These are phyloP conservation scores for Sporothrix phasma DNA, from an alignment of 2,329 filamentous ascomycete species.

Conservation along the genomic window DNA sequence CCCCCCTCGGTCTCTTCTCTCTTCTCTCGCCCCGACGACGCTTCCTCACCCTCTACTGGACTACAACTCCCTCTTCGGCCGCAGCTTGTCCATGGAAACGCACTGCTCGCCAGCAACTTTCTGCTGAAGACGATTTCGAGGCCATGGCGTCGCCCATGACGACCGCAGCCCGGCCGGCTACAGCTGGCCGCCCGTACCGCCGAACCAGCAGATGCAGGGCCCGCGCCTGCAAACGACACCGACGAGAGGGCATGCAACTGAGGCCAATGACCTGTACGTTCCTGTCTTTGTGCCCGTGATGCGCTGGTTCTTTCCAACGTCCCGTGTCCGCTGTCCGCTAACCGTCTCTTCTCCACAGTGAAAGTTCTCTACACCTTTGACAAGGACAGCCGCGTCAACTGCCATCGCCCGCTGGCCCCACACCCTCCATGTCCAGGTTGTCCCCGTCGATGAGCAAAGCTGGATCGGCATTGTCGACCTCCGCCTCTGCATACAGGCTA, in stretches of 20 bases:
- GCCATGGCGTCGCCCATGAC: slow-evolving; percentile 20
- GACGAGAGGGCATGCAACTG: slow-evolving; percentile 25
- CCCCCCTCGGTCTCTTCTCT: background rate
- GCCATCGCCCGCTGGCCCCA: slow-evolving; percentile 78
- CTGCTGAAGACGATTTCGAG: background rate
- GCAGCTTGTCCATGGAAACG: slow-evolving; percentile 5
- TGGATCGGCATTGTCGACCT: slow-evolving; percentile 84
- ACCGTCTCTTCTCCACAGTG: slow-evolving; percentile 44
- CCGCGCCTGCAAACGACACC: slow-evolving; percentile 12
- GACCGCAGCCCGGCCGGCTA: slow-evolving; percentile 12
- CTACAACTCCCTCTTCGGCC: background rate
- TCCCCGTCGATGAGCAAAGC: slow-evolving; percentile 67
- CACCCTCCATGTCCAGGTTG: slow-evolving; percentile 66
- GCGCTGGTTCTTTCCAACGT: background rate
- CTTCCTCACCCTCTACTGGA: background rate
- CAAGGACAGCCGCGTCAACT: slow-evolving; percentile 76
- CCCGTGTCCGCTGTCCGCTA: background rate
- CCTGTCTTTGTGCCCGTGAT: background rate
- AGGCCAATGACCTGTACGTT: slow-evolving; percentile 28
- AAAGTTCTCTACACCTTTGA: slow-evolving; percentile 98
- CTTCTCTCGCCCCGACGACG: background rate
- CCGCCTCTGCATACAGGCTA: slow-evolving; percentile 74
- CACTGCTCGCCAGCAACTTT: background rate
- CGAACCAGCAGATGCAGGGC: slow-evolving; percentile 6
- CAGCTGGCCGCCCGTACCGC: slow-evolving; percentile 10